phyloP scores from a whole-genome alignment of 306 rosid genomes.

The Fragaria iinumae region DNA sequence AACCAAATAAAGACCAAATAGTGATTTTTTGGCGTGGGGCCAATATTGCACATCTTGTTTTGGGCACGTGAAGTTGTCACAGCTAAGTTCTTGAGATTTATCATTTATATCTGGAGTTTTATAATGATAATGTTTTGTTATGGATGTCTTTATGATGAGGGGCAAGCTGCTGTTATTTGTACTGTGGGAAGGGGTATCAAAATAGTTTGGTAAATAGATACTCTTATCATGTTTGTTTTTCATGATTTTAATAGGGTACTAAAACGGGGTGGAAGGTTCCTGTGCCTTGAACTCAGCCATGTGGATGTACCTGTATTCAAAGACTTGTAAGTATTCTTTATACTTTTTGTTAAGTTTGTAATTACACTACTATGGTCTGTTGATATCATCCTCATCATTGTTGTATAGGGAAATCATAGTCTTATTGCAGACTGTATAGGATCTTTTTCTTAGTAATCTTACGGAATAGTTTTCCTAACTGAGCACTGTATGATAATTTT shows the following conservation, averaged over 20 bases:
- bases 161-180: background rate
- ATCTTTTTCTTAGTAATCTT: background rate
- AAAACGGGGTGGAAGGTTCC: constrained; percentile 89
- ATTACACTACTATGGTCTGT: background rate
- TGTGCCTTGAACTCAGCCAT: constrained; percentile 96
- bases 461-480: background rate
- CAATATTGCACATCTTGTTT: background rate
- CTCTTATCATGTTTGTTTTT: background rate
- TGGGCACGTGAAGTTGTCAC: background rate
- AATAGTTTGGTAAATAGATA: background rate
- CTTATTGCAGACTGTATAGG: background rate
- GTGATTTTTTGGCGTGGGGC: background rate
- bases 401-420: background rate
- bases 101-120: background rate
- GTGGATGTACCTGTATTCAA: constrained; percentile 73
- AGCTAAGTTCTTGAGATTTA: background rate
- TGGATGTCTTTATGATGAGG: background rate
- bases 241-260: constrained; percentile 55
- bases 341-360: constrained; percentile 8
- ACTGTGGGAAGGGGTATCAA: background rate
- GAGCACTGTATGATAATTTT: background rate
- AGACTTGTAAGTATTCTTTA: constrained; percentile 66
- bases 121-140: background rate
- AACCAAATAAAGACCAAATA: background rate
- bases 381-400: background rate